Evolutionary conservation across 495 filamentous ascomycete species (phyloP), one percentile per base, ranked within the genome.

Genomic region (Penicillium nucicola): DNA sequence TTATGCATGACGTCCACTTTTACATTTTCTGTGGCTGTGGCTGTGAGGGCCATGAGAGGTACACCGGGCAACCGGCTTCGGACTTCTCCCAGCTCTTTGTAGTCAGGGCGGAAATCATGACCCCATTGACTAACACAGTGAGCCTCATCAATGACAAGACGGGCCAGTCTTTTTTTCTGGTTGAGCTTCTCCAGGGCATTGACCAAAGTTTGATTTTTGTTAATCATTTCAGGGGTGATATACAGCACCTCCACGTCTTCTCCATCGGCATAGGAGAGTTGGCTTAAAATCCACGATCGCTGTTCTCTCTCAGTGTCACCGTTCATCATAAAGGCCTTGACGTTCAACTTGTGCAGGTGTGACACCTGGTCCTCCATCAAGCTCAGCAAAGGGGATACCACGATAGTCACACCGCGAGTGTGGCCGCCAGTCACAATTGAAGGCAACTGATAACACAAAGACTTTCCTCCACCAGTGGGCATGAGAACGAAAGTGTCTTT

Each of bases 51-150:
- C 80, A 99, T 93, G 45, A 96, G 75, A 1, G 93, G 93, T 6
- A 97, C 86, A 5, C 83, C 83, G 2, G 83, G 82, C 51, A 90
- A 86, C 43, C 76, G 78, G 2, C 71, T 48, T 18, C 91, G 79
- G 37, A 97, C 66, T 39, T 80, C 74, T 15, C 91, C 90, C 1
- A 99, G 75, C 30, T 83, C 74, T 62, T 95, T 95, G 69, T 99
- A 99, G 66, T 97, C 95, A 0, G 92, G 92, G 23, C 95, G 86
- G 64, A 99, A 99, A 65, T 99, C 93, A 59, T 99, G 93, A 11
- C 93, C 93, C 93, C 93, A 99, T 67, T 97, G 90, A 67, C 92
- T 97, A 18, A 99, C 92, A 65, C 93, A 99, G 64, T 99, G 93
- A 13, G 93, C 93, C 67, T 99, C 93, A 54, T 99, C 93, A 40